These are phyloP conservation scores for Capronia coronata DNA, from an alignment of 2,329 filamentous ascomycete genomes.

Conservation along the genomic window DNA sequence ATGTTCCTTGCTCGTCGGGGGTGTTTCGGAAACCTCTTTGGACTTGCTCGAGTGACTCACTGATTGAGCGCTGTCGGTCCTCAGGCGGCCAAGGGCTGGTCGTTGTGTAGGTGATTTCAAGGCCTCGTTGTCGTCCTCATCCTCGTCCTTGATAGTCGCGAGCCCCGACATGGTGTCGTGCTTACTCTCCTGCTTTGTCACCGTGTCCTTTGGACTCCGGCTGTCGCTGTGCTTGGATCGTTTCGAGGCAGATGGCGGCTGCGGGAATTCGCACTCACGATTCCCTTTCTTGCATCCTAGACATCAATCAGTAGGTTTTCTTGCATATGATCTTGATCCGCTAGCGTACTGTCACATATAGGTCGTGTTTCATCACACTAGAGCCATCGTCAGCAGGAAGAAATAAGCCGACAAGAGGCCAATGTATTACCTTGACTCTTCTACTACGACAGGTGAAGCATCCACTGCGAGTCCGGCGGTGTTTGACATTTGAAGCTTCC, in stretches of 20 bases:
- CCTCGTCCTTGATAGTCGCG: conserved; percentile 28
- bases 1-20: conserved; percentile 31
- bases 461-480: conserved; percentile 84
- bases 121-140: conserved; percentile 23
- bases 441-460: conserved; percentile 88
- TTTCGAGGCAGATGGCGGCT: conserved; percentile 50
- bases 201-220: conserved; percentile 17
- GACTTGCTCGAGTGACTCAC: conserved; percentile 30
- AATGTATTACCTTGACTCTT: conserved; percentile 62
- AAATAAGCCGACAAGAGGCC: background rate
- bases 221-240: conserved; percentile 31
- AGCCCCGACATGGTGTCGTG: conserved; percentile 18
- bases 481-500: conserved; percentile 62
- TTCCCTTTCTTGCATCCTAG: conserved; percentile 83
- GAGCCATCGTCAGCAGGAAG: conserved; percentile 2
- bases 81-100: conserved; percentile 8
- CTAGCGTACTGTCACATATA: conserved; percentile 63
- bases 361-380: conserved; percentile 89
- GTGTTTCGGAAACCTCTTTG: conserved; percentile 24
- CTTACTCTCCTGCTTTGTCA: conserved; percentile 22
- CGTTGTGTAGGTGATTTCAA: conserved; percentile 2
- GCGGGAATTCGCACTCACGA: conserved; percentile 85
- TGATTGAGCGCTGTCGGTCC: conserved; percentile 25
- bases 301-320: conserved; percentile 10
- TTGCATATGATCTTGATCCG: background rate